Conservation (phyloP, 495 filamentous ascomycete genomes). For the Filosporella fistucella region DNA sequence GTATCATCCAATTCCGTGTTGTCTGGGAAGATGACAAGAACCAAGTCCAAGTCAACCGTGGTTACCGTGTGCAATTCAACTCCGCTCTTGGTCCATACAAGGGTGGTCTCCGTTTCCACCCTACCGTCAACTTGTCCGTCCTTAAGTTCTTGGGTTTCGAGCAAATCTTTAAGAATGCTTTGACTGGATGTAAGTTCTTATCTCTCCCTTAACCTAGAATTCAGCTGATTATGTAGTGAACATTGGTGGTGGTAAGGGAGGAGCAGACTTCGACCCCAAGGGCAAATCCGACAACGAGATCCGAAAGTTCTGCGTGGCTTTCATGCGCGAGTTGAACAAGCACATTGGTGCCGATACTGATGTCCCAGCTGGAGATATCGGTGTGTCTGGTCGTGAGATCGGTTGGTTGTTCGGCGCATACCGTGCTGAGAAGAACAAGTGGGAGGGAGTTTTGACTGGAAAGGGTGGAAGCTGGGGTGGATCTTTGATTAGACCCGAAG, state of each 20-base stretch:
- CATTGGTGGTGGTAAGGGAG: slow-evolving; percentile 98
- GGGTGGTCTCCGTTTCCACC: slow-evolving; percentile 94
- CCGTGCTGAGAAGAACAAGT: slow-evolving; percentile 80
- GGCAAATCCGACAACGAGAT: slow-evolving; percentile 97
- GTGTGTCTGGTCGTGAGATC: slow-evolving; percentile 84
- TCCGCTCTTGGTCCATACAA: slow-evolving; percentile 97
- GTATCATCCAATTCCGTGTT: slow-evolving; percentile 94
- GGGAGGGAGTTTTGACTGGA: slow-evolving; percentile 93
- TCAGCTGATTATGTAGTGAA: slow-evolving; percentile 59
- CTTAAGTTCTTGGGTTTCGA: slow-evolving; percentile 99
- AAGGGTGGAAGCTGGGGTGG: slow-evolving; percentile 95
- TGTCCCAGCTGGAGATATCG: slow-evolving; percentile 92
- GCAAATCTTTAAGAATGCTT: slow-evolving; percentile 99
- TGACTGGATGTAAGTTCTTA: slow-evolving; percentile 77
- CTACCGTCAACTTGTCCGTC: slow-evolving; percentile 93
- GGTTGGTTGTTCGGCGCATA: slow-evolving; percentile 96
- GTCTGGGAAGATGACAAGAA: slow-evolving; percentile 93
- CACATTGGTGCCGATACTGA: slow-evolving; percentile 97
- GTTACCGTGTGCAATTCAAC: slow-evolving; percentile 98
- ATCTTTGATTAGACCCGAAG: slow-evolving; percentile 91
- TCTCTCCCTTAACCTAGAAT: slow-evolving; percentile 3
- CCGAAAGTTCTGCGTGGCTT: slow-evolving; percentile 91
- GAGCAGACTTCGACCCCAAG: slow-evolving; percentile 98
- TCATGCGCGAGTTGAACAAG: slow-evolving; percentile 91
- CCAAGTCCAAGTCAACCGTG: slow-evolving; percentile 88